These are phyloP conservation scores for Tylopilus felleus DNA, from an alignment of 768 basidiomycete species.

Conservation along the genomic window DNA sequence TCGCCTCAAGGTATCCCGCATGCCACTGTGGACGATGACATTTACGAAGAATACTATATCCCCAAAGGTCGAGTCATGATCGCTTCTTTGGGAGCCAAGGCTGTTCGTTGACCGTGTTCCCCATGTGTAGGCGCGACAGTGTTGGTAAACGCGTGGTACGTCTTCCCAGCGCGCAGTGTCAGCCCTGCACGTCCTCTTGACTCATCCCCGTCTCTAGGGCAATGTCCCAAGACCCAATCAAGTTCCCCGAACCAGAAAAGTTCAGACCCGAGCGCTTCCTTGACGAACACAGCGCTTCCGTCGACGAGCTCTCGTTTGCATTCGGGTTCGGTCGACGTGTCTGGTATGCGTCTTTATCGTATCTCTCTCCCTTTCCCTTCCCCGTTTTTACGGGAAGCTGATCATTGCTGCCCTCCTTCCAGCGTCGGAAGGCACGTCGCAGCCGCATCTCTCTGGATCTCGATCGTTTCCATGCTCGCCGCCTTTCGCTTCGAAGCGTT, in stretches of 20 bases:
- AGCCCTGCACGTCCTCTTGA: background rate
- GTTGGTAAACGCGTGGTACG: constrained; percentile 20
- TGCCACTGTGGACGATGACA: constrained; percentile 36
- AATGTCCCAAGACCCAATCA: constrained; percentile 35
- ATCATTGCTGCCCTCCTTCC: background rate
- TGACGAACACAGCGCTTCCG: background rate
- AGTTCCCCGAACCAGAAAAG: constrained; percentile 36
- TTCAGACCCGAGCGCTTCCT: constrained; percentile 41
- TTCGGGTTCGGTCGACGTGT: constrained; percentile 44
- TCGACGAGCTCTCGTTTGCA: constrained; percentile 19
- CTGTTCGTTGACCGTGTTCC: background rate
- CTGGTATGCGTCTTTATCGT: too few species aligned
- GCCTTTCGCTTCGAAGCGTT: constrained; percentile 14
- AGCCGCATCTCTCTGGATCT: constrained; percentile 35
- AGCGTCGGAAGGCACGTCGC: constrained; percentile 45
- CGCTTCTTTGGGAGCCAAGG: background rate
- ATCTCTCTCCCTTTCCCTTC: too few species aligned
- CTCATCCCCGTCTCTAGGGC: constrained; percentile 17
- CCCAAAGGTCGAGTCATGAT: constrained; percentile 42
- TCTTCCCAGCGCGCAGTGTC: background rate
- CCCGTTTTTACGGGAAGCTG: background rate
- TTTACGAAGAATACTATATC: constrained; percentile 46
- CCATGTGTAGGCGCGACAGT: constrained; percentile 17
- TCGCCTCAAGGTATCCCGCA: constrained; percentile 28
- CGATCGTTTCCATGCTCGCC: constrained; percentile 21